Conservation (phyloP, 2,329 filamentous ascomycete genomes). For the Purpureocillium takamizusanense region DNA sequence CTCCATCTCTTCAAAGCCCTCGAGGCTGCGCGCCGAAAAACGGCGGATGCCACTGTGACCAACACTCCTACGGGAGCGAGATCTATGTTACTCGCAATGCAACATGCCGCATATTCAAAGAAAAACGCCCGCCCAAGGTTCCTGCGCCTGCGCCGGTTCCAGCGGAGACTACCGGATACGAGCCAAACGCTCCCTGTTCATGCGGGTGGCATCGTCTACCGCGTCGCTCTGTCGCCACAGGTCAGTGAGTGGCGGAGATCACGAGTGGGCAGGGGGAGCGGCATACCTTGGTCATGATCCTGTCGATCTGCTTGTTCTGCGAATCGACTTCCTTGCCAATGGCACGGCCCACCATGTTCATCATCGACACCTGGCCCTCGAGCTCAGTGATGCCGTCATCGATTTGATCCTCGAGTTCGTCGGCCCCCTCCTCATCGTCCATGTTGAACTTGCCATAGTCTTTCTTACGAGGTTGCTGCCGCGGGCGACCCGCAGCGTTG, state of each 20-base stretch:
- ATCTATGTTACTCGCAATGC: no score
- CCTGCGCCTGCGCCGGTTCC: no score
- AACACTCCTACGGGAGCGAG: no score
- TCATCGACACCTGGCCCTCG: slow-evolving; percentile 56
- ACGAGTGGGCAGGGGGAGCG: not conserved
- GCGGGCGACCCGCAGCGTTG: slow-evolving; percentile 14
- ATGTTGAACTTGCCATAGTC: slow-evolving; percentile 61
- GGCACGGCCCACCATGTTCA: slow-evolving; percentile 65
- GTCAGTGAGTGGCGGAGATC: slow-evolving; percentile 16
- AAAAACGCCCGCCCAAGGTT: no score
- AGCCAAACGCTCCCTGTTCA: slow-evolving; percentile 66
- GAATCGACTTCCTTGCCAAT: slow-evolving; percentile 67
- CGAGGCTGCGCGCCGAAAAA: no score
- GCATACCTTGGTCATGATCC: slow-evolving; percentile 68
- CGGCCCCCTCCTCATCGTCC: slow-evolving; percentile 55
- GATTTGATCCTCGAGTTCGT: slow-evolving; percentile 43
- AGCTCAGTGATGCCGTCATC: slow-evolving; percentile 56
- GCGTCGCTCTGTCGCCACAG: slow-evolving; percentile 57
- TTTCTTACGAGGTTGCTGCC: slow-evolving; percentile 26
- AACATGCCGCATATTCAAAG: no score
- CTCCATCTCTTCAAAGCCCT: no score
- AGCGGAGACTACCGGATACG: slow-evolving; percentile 40
- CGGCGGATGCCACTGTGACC: no score
- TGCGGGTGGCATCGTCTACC: slow-evolving; percentile 71
- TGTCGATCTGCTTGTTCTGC: slow-evolving; percentile 67